Evolutionary conservation across 345 rosid genomes (phyloP).

Genomic region (Eucalyptus cloeziana): DNA sequence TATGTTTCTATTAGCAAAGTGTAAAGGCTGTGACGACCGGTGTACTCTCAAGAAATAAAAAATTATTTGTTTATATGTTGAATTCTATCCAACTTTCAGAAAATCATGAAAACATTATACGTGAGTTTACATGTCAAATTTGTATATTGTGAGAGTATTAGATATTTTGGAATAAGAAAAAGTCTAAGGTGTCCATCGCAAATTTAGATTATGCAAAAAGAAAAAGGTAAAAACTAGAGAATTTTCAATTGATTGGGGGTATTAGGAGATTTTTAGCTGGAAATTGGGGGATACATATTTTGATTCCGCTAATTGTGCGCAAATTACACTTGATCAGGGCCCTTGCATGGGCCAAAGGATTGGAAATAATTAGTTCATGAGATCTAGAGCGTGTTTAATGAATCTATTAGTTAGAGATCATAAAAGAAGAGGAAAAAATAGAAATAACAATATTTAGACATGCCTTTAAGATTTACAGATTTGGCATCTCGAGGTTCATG

Average conservation of each 20-base stretch:
- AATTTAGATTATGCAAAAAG: background rate
- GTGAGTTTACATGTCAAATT: background rate
- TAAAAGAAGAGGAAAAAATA: background rate
- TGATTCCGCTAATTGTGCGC: background rate
- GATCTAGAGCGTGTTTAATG: background rate
- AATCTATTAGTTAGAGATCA: too few relatives aligned
- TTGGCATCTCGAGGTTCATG: background rate
- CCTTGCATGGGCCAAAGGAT: background rate
- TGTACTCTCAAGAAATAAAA: background rate
- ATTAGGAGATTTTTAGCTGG: background rate
- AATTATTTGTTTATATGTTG: too few relatives aligned
- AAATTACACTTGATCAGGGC: background rate
- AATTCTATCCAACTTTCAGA: background rate
- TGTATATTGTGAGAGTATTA: background rate
- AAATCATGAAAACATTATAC: background rate
- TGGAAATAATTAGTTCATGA: too few relatives aligned
- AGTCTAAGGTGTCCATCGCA: background rate
- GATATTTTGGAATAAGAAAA: background rate
- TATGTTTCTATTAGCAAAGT: background rate
- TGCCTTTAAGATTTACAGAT: background rate
- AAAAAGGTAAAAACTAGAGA: background rate
- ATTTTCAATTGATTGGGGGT: background rate
- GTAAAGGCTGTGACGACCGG: background rate
- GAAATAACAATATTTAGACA: background rate
- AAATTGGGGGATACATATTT: background rate